Evolutionary conservation across 2,329 filamentous ascomycete genomes (phyloP), one percentile per base, ranked within the genome.

Genomic region (Aspergillus terreus): DNA sequence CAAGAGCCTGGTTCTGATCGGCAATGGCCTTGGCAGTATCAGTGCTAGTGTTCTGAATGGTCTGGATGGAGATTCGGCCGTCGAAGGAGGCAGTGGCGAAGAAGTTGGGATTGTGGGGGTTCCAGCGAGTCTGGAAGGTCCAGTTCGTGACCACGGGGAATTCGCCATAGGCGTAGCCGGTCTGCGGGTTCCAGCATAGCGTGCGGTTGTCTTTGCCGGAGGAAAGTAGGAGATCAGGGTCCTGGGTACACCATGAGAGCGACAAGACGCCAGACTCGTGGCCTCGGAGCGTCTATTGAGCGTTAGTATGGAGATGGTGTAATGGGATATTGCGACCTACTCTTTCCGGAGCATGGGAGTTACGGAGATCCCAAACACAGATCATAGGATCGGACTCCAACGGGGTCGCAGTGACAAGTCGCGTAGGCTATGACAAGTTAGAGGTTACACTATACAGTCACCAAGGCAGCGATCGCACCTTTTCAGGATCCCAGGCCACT

Each of bases 71-170:
- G 57, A 99, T 96, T 74, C 95, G 96, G 62, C 95, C 94, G 66
- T 99, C 94, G 60, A 97, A 97, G 2, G 92, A 95, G 9, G 95
- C 94, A 15, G 94, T 97, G 15, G 95, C 95, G 46, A 92, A 90
- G 52, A 99, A 79, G 66, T 86, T 89, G 10, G 94, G 92, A 71
- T 99, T 96, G 61, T 89, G 85, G 27, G 94, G 94, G 70, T 96
- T 92, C 81, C 95, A 97, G 56, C 87, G 83, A 4, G 94, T 96
- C 68, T 92, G 86, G 77, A 99, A 99, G 5, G 92, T 96, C 92
- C 94, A 99, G 72, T 97, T 99, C n/a, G 92, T 96, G 49, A 95
- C 92, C 63, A 96, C 90, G 4, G 92, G 92, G 66, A 97, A 92
- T 72, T 97, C 92, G 58, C 95, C 94, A 57, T 91, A 87, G 11